A percentile compares a stretch with the other conserved stretches of the same genome.
Evolutionary conservation across 2,329 filamentous ascomycete species (phyloP).

Genomic region (Aspergillus fijiensis): DNA sequence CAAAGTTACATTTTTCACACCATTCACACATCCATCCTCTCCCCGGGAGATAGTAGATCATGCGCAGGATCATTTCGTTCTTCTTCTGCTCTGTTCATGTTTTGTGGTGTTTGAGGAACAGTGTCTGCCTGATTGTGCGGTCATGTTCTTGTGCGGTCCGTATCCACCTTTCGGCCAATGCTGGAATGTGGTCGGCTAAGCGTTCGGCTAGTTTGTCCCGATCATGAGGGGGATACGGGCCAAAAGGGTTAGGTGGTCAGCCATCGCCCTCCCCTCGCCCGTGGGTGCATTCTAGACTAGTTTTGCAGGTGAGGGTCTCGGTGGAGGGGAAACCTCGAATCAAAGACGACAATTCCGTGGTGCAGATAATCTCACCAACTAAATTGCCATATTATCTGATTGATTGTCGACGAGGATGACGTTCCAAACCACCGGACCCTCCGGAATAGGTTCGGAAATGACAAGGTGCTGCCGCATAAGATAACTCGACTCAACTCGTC

Average conservation of each 20-base stretch:
- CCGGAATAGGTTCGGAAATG: not conserved
- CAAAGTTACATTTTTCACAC: too few relatives aligned
- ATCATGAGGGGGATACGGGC: not conserved
- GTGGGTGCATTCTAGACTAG: slow-evolving; percentile 1
- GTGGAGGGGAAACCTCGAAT: not conserved
- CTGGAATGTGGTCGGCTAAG: not conserved
- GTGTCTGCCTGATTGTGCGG: not conserved
- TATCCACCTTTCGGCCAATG: not conserved
- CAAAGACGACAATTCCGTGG: not conserved
- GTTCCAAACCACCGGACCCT: too few relatives aligned
- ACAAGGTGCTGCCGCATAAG: not conserved
- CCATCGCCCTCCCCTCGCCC: not conserved
- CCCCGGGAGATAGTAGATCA: not conserved
- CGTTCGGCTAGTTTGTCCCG: not conserved
- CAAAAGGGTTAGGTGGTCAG: not conserved
- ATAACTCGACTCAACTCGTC: not conserved
- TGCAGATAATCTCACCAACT: not conserved
- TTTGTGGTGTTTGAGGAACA: too few relatives aligned
- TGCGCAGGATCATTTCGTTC: too few relatives aligned
- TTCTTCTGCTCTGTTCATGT: too few relatives aligned
- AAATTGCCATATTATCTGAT: not conserved
- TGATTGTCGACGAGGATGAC: too few relatives aligned
- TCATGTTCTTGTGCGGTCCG: not conserved
- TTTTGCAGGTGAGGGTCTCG: not conserved
- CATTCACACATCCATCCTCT: too few relatives aligned